phyloP scores from a whole-genome alignment of 1,284 basidiomycete species.

The Puccinia polysora region DNA sequence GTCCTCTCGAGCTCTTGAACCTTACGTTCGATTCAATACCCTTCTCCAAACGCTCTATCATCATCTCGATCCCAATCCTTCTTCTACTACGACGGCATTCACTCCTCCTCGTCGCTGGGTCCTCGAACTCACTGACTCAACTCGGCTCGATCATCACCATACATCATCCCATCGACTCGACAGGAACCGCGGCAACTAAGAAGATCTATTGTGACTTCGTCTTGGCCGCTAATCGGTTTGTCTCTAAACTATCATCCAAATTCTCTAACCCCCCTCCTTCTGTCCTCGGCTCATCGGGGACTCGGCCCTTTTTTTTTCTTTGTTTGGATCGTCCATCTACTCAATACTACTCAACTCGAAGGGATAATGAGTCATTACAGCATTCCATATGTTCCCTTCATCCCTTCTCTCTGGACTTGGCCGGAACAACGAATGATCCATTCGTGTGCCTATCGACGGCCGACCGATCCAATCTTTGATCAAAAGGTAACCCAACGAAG shows the following conservation, averaged over 20 bases:
- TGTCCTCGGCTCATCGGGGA: neutral
- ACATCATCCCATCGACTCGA: too few species aligned
- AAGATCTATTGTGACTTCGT: constrained; percentile 23
- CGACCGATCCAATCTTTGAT: neutral
- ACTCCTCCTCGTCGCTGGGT: neutral
- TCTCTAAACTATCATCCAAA: neutral
- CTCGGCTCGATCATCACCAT: neutral
- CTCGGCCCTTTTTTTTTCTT: neutral
- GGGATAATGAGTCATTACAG: constrained; percentile 46
- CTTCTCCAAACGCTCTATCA: constrained; percentile 45
- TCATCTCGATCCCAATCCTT: neutral
- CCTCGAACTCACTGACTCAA: neutral
- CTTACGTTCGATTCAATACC: constrained; percentile 44
- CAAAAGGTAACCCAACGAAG: constrained; percentile 6
- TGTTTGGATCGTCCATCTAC: neutral
- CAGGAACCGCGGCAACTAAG: neutral
- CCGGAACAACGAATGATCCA: constrained; percentile 13
- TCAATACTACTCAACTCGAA: constrained; percentile 37
- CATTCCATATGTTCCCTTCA: constrained; percentile 48
- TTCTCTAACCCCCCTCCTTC: neutral
- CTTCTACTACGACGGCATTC: too few species aligned
- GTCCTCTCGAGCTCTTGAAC: constrained; percentile 6
- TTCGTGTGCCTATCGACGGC: constrained; percentile 13
- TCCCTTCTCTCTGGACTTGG: constrained; percentile 46
- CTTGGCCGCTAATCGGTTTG: constrained; percentile 23